phyloP scores from a whole-genome alignment of 352 stramenopile genomes.

The Phytophthora fragariaefolia region DNA sequence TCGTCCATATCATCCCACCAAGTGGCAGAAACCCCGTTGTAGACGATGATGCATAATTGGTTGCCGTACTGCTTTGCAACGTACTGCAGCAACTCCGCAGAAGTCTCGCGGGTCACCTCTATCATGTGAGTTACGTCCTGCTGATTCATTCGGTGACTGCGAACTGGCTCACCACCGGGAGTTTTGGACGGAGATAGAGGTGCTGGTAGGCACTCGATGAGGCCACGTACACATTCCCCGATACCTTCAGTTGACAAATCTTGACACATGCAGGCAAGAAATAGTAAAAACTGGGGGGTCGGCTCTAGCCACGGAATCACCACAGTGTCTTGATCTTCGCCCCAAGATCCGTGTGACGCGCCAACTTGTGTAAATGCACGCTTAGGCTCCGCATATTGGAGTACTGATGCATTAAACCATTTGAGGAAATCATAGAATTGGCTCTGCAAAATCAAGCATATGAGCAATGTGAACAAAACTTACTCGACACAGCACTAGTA shows the following conservation, averaged over 20 bases:
- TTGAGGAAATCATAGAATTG: constrained; percentile 86
- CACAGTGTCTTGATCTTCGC: constrained; percentile 40
- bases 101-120: constrained; percentile 71
- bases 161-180: constrained; percentile 13
- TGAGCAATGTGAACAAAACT: too few relatives aligned
- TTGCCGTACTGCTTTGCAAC: constrained; percentile 69
- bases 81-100: constrained; percentile 62
- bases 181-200: constrained; percentile 29
- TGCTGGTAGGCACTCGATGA: constrained; percentile 75
- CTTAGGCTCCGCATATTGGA: constrained; percentile 78
- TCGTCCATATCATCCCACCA: constrained; percentile 68
- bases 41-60: constrained; percentile 53
- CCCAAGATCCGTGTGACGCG: neutral
- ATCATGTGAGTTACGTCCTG: constrained; percentile 80
- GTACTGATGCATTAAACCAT: constrained; percentile 74
- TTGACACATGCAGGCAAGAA: constrained; percentile 73
- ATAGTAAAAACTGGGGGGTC: constrained; percentile 73
- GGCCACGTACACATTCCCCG: constrained; percentile 65
- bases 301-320: constrained; percentile 63
- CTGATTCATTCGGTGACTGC: constrained; percentile 36
- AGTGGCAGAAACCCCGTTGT: constrained; percentile 48
- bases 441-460: constrained; percentile 31
- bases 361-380: constrained; percentile 47
- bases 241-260: constrained; percentile 73
- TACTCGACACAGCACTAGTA: neutral